phyloP scores from a whole-genome alignment of 257 asterid species.

The Leonotis leonurus region DNA sequence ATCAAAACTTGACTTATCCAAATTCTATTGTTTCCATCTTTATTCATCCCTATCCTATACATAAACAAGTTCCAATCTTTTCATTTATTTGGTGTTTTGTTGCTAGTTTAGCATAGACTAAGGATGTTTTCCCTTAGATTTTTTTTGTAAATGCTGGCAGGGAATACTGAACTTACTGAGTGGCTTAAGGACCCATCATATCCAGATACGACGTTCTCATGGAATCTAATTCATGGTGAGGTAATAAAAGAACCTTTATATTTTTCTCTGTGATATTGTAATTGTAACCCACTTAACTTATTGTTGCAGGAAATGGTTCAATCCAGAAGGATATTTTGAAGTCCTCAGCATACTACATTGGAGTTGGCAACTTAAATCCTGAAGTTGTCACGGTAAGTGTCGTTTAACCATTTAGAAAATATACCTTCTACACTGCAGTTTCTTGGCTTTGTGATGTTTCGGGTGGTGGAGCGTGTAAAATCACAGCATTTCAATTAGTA shows the following conservation, averaged over 20 bases:
- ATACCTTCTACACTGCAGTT: neutral
- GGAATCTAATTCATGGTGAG: slow-evolving; percentile 69
- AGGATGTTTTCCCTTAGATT: slow-evolving; percentile 3
- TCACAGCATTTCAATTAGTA: neutral
- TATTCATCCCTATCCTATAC: neutral
- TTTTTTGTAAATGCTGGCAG: slow-evolving; percentile 39
- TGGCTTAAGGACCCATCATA: slow-evolving; percentile 77
- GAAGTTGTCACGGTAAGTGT: slow-evolving; percentile 48
- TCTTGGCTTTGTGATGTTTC: neutral
- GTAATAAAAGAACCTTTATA: neutral
- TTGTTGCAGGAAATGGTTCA: slow-evolving; percentile 58
- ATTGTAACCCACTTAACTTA: slow-evolving; percentile 18
- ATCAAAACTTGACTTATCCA: neutral
- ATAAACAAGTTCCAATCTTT: neutral
- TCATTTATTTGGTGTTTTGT: slow-evolving; percentile 5
- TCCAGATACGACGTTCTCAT: slow-evolving; percentile 46
- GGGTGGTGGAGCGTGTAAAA: neutral
- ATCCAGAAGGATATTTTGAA: slow-evolving; percentile 35
- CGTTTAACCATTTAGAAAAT: neutral
- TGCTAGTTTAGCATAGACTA: slow-evolving; percentile 8
- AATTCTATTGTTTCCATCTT: neutral
- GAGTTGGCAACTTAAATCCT: slow-evolving; percentile 59
- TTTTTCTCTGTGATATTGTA: neutral
- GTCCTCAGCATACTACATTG: slow-evolving; percentile 60
- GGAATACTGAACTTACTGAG: slow-evolving; percentile 42